Percentiles rank a stretch among this genome's conserved stretches.
phyloP scores from a whole-genome alignment of 345 rosid genomes.

The Citrus medica region DNA sequence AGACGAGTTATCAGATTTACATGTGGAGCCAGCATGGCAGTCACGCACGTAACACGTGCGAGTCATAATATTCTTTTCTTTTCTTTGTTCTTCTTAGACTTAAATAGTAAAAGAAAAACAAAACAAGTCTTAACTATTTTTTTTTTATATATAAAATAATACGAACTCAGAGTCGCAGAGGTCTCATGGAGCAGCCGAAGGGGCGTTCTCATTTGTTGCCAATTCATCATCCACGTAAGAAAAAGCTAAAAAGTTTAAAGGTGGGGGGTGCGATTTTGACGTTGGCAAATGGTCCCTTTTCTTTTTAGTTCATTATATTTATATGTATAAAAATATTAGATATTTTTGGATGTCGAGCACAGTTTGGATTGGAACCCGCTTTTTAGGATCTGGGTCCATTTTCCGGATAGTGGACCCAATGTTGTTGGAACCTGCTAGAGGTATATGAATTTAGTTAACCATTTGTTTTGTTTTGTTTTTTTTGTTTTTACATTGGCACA shows the following conservation, averaged over 20 bases:
- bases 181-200: slow-evolving; percentile 26
- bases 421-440: background rate
- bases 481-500: background rate
- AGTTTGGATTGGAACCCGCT: background rate
- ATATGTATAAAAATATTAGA: background rate
- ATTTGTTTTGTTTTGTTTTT: background rate
- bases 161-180: background rate
- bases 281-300: slow-evolving; percentile 20
- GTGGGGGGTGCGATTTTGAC: slow-evolving; percentile 20
- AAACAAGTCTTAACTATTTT: too few relatives aligned
- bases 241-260: slow-evolving; percentile 14
- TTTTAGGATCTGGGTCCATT: slow-evolving; percentile 6
- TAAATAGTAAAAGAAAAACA: too few relatives aligned
- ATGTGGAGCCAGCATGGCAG: slow-evolving; percentile 60
- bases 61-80: slow-evolving; percentile 10
- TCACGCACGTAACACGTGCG: slow-evolving; percentile 47
- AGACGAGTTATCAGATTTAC: slow-evolving; percentile 47
- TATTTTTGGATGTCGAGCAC: background rate
- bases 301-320: background rate
- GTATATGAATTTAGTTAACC: background rate
- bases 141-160: too few relatives aligned
- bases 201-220: slow-evolving; percentile 27
- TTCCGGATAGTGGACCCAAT: background rate
- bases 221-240: slow-evolving; percentile 33
- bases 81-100: background rate